Conservation (phyloP, 2,329 filamentous ascomycete species). For the Endoconidiophora laricicola region DNA sequence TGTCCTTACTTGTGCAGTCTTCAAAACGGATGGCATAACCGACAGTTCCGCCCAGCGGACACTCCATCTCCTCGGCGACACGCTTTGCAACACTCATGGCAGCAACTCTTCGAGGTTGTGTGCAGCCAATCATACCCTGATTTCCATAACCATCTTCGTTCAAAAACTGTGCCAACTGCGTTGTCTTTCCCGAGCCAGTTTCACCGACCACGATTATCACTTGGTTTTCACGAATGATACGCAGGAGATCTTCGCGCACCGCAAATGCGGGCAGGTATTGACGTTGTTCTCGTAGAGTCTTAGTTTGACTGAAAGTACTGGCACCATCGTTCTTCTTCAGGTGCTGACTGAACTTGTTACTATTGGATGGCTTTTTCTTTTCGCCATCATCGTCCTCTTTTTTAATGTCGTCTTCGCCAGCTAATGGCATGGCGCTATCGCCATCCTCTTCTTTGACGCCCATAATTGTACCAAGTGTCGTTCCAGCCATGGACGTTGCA, state of each 20-base stretch:
- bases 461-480: constrained; percentile 85
- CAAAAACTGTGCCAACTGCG: constrained; percentile 89
- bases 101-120: constrained; percentile 86
- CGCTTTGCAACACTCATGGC: constrained; percentile 98
- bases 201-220: constrained; percentile 94
- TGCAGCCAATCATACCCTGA: constrained; percentile 83
- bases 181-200: constrained; percentile 95
- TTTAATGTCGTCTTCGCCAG: constrained; percentile 50
- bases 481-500: constrained; percentile 83
- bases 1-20: constrained; percentile 92
- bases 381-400: constrained; percentile 23
- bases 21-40: constrained; percentile 98
- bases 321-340: constrained; percentile 75
- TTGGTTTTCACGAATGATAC: constrained; percentile 91
- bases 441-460: constrained; percentile 83
- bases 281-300: constrained; percentile 75
- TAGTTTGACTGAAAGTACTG: constrained; percentile 85
- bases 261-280: constrained; percentile 93
- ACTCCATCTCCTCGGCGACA: constrained; percentile 97
- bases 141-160: constrained; percentile 89
- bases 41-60: constrained; percentile 69
- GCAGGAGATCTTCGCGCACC: constrained; percentile 78
- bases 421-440: constrained; percentile 68
- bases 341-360: constrained; percentile 73
- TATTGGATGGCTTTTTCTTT: constrained; percentile 11